A percentile compares a stretch with the other conserved stretches of the same genome.
These are phyloP conservation scores for Boeremia exigua DNA, from an alignment of 2,329 filamentous ascomycete genomes.

Conservation along the genomic window DNA sequence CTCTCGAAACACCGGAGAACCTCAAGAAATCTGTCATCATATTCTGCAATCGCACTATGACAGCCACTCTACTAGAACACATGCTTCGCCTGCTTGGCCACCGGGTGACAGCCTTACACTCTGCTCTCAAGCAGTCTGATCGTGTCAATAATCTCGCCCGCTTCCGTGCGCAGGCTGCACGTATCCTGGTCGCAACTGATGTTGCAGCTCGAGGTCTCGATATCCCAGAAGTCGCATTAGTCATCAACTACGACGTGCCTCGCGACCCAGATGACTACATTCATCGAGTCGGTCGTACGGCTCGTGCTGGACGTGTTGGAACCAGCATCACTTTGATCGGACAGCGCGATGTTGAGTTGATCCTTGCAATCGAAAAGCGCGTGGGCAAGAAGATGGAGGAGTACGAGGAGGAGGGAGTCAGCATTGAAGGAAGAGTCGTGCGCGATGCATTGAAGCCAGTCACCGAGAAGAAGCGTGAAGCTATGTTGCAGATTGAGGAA, in stretches of 20 bases:
- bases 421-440: constrained; percentile 87
- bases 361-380: constrained; percentile 87
- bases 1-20: constrained; percentile 78
- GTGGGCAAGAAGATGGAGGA: constrained; percentile 81
- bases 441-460: constrained; percentile 87
- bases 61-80: constrained; percentile 88
- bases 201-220: constrained; percentile 94
- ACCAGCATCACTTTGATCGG: constrained; percentile 88
- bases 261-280: constrained; percentile 98
- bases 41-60: constrained; percentile 91
- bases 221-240: constrained; percentile 87
- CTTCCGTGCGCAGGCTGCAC: constrained; percentile 87
- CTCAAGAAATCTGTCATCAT: constrained; percentile 80
- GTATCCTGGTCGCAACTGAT: constrained; percentile 92
- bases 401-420: constrained; percentile 90
- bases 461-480: constrained; percentile 94
- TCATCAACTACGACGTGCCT: constrained; percentile 95
- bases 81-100: constrained; percentile 85
- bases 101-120: constrained; percentile 90
- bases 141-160: constrained; percentile 86
- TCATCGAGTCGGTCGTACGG: constrained; percentile 93
- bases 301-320: constrained; percentile 84
- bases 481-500: constrained; percentile 88
- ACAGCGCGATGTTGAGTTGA: constrained; percentile 87
- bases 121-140: constrained; percentile 81